phyloP scores from a whole-genome alignment of 768 basidiomycete genomes.

The Psilocybe azurescens region DNA sequence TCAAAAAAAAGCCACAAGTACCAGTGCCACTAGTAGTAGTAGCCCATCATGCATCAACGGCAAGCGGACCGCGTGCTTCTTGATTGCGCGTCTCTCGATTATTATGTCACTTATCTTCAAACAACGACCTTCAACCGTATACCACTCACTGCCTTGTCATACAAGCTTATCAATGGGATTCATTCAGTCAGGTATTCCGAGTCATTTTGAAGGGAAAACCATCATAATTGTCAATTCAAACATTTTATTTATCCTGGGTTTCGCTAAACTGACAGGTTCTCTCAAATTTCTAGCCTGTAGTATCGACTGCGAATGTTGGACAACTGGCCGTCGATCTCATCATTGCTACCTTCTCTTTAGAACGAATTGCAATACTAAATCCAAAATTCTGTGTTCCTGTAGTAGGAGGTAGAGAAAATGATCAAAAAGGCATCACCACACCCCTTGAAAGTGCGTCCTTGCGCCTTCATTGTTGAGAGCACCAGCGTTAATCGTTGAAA shows the following conservation, averaged over 20 bases:
- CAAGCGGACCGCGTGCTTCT: no score
- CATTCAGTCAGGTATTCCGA: slow-evolving; percentile 31
- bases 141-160: no score
- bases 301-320: slow-evolving; percentile 82
- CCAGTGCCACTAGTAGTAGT: no score
- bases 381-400: slow-evolving; percentile 68
- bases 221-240: slow-evolving; percentile 48
- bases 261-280: not conserved
- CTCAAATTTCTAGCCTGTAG: slow-evolving; percentile 55
- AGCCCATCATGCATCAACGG: no score
- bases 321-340: slow-evolving; percentile 80
- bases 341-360: slow-evolving; percentile 66
- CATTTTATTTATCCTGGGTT: not conserved
- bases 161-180: slow-evolving; percentile 34
- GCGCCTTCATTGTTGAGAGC: slow-evolving; percentile 3
- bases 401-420: slow-evolving; percentile 74
- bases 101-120: no score
- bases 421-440: slow-evolving; percentile 64
- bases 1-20: no score
- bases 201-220: slow-evolving; percentile 42
- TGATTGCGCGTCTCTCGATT: no score
- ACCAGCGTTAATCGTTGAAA: slow-evolving; percentile 31
- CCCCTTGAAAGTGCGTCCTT: slow-evolving; percentile 71
- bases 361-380: slow-evolving; percentile 67
- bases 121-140: no score